phyloP scores from a whole-genome alignment of 768 basidiomycete species.

The Lentinula sp. region DNA sequence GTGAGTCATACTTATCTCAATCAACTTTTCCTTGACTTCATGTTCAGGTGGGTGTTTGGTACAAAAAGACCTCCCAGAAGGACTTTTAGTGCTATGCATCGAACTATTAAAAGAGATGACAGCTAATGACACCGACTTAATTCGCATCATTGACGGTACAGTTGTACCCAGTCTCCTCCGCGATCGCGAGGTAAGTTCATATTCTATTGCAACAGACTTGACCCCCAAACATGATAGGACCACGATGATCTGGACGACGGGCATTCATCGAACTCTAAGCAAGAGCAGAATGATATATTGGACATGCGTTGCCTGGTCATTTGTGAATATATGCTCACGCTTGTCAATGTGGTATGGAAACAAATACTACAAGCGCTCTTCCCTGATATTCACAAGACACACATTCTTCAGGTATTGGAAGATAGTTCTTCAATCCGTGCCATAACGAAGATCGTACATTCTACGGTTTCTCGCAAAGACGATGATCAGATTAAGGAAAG shows the following conservation, averaged over 20 bases:
- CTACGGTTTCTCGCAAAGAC: not conserved
- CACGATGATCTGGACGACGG: too few relatives aligned
- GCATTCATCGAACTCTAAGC: not conserved
- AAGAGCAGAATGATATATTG: slow-evolving; percentile 37
- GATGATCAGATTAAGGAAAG: not conserved
- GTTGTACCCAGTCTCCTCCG: slow-evolving; percentile 29
- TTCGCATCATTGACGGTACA: slow-evolving; percentile 53
- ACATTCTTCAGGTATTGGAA: slow-evolving; percentile 42
- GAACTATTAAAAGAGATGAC: slow-evolving; percentile 60
- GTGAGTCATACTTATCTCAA: slow-evolving; percentile 25
- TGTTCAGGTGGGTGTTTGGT: slow-evolving; percentile 58
- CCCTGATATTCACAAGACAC: slow-evolving; percentile 12
- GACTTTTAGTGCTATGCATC: slow-evolving; percentile 51
- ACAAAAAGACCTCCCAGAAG: slow-evolving; percentile 50
- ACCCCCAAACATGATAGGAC: too few relatives aligned
- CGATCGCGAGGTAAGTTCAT: slow-evolving; percentile 21
- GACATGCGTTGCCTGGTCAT: slow-evolving; percentile 58
- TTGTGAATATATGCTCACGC: slow-evolving; percentile 62
- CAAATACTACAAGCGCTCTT: not conserved
- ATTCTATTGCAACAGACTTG: not conserved
- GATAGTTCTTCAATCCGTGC: slow-evolving; percentile 43
- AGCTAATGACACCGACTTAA: slow-evolving; percentile 58
- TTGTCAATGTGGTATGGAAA: slow-evolving; percentile 55
- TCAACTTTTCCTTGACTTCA: not conserved
- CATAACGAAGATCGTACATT: slow-evolving; percentile 22